These are phyloP conservation scores for Taiozyma sp. DNA, from an alignment of 1,139 yeast genomes.

Conservation along the genomic window DNA sequence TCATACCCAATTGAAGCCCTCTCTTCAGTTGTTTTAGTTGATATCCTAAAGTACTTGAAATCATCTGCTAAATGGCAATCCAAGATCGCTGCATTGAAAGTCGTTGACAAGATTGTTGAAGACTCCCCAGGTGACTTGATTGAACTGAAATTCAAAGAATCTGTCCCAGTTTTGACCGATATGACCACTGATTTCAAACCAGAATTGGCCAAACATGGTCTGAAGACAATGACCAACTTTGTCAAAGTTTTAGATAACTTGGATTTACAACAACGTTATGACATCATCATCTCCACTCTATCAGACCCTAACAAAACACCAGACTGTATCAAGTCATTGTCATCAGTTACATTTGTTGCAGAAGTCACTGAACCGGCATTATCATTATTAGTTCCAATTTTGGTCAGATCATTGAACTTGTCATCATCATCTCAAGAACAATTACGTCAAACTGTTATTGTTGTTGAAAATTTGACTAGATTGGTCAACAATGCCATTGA, in stretches of 20 bases:
- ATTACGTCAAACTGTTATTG: slow-evolving; percentile 93
- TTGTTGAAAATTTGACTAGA: slow-evolving; percentile 92
- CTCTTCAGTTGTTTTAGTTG: slow-evolving; percentile 63
- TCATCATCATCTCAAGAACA: slow-evolving; percentile 93
- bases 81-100: slow-evolving; percentile 72
- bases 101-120: slow-evolving; percentile 68
- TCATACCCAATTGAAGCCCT: slow-evolving; percentile 78
- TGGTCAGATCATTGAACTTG: slow-evolving; percentile 84
- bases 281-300: slow-evolving; percentile 80
- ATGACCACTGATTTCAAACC: slow-evolving; percentile 95
- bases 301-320: slow-evolving; percentile 89
- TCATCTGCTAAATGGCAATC: slow-evolving; percentile 95
- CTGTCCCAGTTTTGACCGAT: slow-evolving; percentile 84
- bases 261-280: slow-evolving; percentile 84
- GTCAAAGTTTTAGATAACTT: slow-evolving; percentile 86
- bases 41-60: slow-evolving; percentile 55
- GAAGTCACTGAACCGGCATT: slow-evolving; percentile 97
- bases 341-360: slow-evolving; percentile 95
- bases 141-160: slow-evolving; percentile 72
- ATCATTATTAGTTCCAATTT: slow-evolving; percentile 84
- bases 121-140: slow-evolving; percentile 83
- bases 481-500: slow-evolving; percentile 92
- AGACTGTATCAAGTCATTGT: slow-evolving; percentile 81
- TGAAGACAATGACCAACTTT: slow-evolving; percentile 61
- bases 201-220: slow-evolving; percentile 85